Evolutionary conservation across 495 filamentous ascomycete species (phyloP).

Genomic region (Penicillium cataractarum): DNA sequence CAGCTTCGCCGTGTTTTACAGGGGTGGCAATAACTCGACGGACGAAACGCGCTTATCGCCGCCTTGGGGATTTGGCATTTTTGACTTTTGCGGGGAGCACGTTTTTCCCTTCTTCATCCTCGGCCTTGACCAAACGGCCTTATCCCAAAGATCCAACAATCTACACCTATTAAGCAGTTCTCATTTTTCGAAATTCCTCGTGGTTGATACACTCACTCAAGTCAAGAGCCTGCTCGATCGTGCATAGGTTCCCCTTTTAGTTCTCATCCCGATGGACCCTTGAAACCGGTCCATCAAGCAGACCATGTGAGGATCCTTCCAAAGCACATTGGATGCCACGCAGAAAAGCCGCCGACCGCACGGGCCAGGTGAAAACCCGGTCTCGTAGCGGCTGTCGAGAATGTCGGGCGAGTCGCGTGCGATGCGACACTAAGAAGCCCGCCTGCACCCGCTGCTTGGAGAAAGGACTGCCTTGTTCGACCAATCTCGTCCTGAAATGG

Average conservation of each 20-base stretch:
- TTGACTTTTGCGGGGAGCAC: conserved; percentile 3
- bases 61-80: neutral
- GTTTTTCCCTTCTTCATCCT: conserved; percentile 3
- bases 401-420: conserved; percentile 49
- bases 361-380: conserved; percentile 49
- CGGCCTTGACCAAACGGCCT: neutral
- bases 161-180: neutral
- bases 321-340: conserved; percentile 41
- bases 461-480: conserved; percentile 43
- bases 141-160: neutral
- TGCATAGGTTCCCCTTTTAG: neutral
- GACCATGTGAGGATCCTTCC: conserved; percentile 33
- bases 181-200: neutral
- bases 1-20: too few species aligned
- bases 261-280: conserved; percentile 2
- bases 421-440: conserved; percentile 50
- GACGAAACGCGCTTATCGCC: conserved; percentile 7
- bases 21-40: conserved; percentile 8
- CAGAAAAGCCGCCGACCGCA: conserved; percentile 48
- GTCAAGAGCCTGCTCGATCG: neutral
- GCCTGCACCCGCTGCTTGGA: conserved; percentile 43
- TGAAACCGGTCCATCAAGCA: conserved; percentile 3
- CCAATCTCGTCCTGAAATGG: conserved; percentile 49
- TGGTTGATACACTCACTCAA: neutral
- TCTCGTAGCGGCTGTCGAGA: conserved; percentile 48